Percentiles rank a stretch among this genome's conserved stretches.
Conservation (phyloP, 768 basidiomycete genomes). For the Gelatoporia subvermispora region DNA sequence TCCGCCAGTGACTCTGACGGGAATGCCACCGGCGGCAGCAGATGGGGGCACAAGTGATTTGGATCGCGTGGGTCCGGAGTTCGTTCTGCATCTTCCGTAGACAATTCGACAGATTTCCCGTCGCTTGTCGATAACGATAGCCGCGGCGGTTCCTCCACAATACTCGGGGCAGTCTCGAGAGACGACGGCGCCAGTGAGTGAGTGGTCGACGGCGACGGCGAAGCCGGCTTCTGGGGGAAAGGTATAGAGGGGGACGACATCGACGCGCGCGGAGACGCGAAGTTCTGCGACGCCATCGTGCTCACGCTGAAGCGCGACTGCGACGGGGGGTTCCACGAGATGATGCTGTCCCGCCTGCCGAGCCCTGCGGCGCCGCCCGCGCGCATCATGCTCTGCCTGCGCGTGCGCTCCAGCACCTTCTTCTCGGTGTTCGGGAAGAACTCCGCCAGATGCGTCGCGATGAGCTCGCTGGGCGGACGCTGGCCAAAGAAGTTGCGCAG, state of each 20-base stretch:
- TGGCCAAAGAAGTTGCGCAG: slow-evolving; percentile 97
- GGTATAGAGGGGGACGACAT: slow-evolving; percentile 12
- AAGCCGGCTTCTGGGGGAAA: slow-evolving; percentile 10
- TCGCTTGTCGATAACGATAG: slow-evolving; percentile 75
- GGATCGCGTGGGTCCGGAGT: no score
- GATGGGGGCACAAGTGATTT: slow-evolving; percentile 39
- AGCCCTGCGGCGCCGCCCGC: slow-evolving; percentile 36
- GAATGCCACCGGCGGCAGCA: slow-evolving; percentile 76
- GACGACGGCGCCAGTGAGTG: slow-evolving; percentile 10
- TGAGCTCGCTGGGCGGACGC: slow-evolving; percentile 94
- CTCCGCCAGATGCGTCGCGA: slow-evolving; percentile 88
- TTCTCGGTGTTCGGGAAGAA: slow-evolving; percentile 95
- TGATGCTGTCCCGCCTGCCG: slow-evolving; percentile 43
- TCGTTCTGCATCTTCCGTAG: slow-evolving; percentile 41
- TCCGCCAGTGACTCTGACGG: slow-evolving; percentile 78
- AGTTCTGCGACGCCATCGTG: slow-evolving; percentile 42
- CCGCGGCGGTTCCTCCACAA: slow-evolving; percentile 49
- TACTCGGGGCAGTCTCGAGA: background rate
- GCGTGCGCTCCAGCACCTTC: slow-evolving; percentile 83
- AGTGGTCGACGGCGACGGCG: slow-evolving; percentile 5
- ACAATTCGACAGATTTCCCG: slow-evolving; percentile 59
- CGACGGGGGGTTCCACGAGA: slow-evolving; percentile 41
- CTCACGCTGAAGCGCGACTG: slow-evolving; percentile 62
- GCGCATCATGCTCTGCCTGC: slow-evolving; percentile 84
- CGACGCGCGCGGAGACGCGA: slow-evolving; percentile 25